Conservation (phyloP, 129 eudicot genomes). For the Flaveria bidentis region DNA sequence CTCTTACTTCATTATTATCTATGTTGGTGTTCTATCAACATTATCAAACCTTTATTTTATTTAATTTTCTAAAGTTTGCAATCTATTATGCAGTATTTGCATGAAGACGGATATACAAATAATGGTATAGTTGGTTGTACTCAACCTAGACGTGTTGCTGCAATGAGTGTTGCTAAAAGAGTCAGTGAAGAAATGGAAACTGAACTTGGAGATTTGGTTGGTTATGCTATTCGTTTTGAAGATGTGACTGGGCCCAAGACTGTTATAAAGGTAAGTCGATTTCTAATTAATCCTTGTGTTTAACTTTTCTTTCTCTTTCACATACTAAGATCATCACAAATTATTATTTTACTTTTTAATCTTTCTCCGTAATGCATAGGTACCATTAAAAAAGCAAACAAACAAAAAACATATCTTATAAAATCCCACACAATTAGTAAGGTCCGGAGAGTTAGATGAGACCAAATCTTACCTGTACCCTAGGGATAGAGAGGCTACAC, state of each 20-base stretch:
- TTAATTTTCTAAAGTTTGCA: slow-evolving; percentile 1
- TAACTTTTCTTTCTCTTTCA: not conserved
- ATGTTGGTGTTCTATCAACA: too few relatives aligned
- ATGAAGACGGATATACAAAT: slow-evolving; percentile 71
- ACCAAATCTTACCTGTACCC: too few relatives aligned
- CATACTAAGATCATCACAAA: not conserved
- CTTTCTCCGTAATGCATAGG: not conserved
- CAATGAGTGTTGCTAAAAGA: slow-evolving; percentile 79
- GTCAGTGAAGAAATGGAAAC: slow-evolving; percentile 78
- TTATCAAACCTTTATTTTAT: not conserved
- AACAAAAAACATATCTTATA: not conserved
- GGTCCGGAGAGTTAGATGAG: too few relatives aligned
- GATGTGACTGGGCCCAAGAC: slow-evolving; percentile 67
- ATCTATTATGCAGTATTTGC: slow-evolving; percentile 48
- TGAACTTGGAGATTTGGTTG: slow-evolving; percentile 59
- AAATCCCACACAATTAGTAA: too few relatives aligned
- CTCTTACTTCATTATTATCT: not conserved
- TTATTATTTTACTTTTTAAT: not conserved
- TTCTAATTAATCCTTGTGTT: not conserved
- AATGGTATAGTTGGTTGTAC: slow-evolving; percentile 70
- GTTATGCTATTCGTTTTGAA: slow-evolving; percentile 82
- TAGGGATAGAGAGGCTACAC: too few relatives aligned
- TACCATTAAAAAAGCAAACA: not conserved
- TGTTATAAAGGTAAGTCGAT: slow-evolving; percentile 53
- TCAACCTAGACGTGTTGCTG: slow-evolving; percentile 90